Conservation (phyloP, 1,284 basidiomycete genomes). For the Tilletia caries region DNA sequence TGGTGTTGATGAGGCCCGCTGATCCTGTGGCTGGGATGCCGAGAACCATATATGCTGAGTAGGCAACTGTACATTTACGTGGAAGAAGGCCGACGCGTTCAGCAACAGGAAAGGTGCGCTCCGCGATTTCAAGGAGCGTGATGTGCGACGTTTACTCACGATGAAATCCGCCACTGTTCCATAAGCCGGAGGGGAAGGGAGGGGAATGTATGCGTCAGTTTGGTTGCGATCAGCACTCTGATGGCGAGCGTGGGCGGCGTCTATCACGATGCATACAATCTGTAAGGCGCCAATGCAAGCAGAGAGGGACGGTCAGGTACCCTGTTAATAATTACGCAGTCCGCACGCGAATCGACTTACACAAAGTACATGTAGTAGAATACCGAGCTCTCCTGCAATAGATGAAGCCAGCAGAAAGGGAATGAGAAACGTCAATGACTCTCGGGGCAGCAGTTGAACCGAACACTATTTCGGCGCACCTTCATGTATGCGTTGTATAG, state of each 20-base stretch:
- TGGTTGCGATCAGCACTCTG: too few species aligned
- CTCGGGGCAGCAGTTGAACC: neutral
- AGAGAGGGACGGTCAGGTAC: neutral
- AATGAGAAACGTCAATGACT: neutral
- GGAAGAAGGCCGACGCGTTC: too few species aligned
- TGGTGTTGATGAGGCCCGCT: conserved; percentile 89
- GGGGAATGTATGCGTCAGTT: neutral
- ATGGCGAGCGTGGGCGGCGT: too few species aligned
- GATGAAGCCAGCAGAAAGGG: neutral
- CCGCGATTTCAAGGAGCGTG: too few species aligned
- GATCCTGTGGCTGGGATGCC: conserved; percentile 72
- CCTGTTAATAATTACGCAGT: neutral
- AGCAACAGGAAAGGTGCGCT: too few species aligned
- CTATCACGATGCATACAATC: neutral
- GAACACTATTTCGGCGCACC: too few species aligned
- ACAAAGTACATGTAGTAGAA: conserved; percentile 30
- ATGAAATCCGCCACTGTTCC: conserved; percentile 18
- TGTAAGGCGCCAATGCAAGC: too few species aligned
- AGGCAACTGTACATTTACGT: conserved; percentile 87
- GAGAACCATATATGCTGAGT: conserved; percentile 62
- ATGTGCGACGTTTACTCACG: too few species aligned
- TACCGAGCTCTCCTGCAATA: conserved; percentile 6
- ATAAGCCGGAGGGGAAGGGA: neutral
- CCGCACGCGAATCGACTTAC: conserved; percentile 19
- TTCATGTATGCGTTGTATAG: conserved; percentile 97